Evolutionary conservation across 2,329 filamentous ascomycete genomes (phyloP).

Genomic region (Fusarium floridanum): DNA sequence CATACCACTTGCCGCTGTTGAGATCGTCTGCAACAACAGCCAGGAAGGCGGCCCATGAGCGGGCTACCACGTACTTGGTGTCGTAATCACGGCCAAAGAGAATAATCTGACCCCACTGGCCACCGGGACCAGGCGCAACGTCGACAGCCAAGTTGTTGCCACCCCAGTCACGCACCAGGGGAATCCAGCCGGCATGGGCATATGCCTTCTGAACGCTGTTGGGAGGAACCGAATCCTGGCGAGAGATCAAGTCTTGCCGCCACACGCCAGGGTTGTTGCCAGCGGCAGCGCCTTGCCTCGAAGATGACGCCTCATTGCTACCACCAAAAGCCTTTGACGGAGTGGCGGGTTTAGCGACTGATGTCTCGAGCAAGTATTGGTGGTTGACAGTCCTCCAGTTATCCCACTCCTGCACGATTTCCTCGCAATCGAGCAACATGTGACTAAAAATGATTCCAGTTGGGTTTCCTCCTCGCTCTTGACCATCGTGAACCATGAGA

Average conservation of each 20-base stretch:
- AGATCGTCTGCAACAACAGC: constrained; percentile 92
- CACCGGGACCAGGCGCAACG: constrained; percentile 87
- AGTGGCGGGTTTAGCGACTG: constrained; percentile 69
- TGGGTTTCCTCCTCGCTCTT: constrained; percentile 90
- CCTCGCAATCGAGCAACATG: constrained; percentile 98
- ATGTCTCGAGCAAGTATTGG: constrained; percentile 79
- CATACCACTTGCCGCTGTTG: constrained; percentile 87
- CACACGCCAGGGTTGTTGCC: constrained; percentile 74
- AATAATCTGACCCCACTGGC: constrained; percentile 96
- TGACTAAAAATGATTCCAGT: constrained; percentile 93
- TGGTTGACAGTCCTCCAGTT: constrained; percentile 96
- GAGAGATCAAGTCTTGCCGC: constrained; percentile 85
- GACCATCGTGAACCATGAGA: constrained; percentile 91
- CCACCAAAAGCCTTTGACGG: constrained; percentile 81
- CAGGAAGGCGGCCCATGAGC: constrained; percentile 90
- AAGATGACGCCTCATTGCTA: constrained; percentile 75
- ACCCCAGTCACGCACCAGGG: constrained; percentile 96
- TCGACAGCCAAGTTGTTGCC: constrained; percentile 98
- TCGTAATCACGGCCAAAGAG: constrained; percentile 98
- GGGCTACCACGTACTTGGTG: constrained; percentile 95
- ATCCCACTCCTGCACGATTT: constrained; percentile 97
- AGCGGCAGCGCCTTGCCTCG: constrained; percentile 65
- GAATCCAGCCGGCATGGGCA: constrained; percentile 94
- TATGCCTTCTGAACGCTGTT: constrained; percentile 93
- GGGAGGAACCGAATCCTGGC: constrained; percentile 89